Evolutionary conservation across 352 stramenopile genomes (phyloP).

Genomic region (Phytophthora agathidicida): DNA sequence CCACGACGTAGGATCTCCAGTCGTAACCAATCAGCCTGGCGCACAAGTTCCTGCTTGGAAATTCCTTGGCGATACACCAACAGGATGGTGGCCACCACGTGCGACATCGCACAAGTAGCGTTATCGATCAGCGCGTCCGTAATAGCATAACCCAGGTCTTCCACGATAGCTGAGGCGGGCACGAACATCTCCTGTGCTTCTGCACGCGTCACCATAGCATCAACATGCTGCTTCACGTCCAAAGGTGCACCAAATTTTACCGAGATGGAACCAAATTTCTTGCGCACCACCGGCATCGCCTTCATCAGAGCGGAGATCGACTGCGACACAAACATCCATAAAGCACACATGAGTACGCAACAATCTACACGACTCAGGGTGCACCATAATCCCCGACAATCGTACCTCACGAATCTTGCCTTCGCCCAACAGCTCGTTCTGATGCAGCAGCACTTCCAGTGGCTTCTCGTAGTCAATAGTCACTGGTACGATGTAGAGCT

Average conservation of each 20-base stretch:
- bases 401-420: slow-evolving; percentile 80
- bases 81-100: slow-evolving; percentile 77
- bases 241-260: slow-evolving; percentile 79
- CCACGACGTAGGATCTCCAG: slow-evolving; percentile 72
- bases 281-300: slow-evolving; percentile 67
- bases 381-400: neutral
- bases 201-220: slow-evolving; percentile 25
- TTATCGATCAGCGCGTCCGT: slow-evolving; percentile 72
- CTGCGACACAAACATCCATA: slow-evolving; percentile 23
- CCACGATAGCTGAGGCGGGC: slow-evolving; percentile 46
- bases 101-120: slow-evolving; percentile 75
- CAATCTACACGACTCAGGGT: neutral
- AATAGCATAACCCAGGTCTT: slow-evolving; percentile 75
- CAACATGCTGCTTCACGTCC: slow-evolving; percentile 63
- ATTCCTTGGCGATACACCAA: slow-evolving; percentile 85
- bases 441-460: slow-evolving; percentile 79
- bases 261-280: slow-evolving; percentile 85
- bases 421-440: slow-evolving; percentile 82
- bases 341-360: neutral
- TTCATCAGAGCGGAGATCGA: slow-evolving; percentile 74
- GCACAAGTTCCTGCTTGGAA: slow-evolving; percentile 67
- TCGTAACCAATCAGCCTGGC: slow-evolving; percentile 78
- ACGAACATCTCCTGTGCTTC: slow-evolving; percentile 44
- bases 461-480: slow-evolving; percentile 91
- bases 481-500: slow-evolving; percentile 83